Evolutionary conservation across 805 yeast species (phyloP).

Genomic region (Sugiyamaella valdiviana): DNA sequence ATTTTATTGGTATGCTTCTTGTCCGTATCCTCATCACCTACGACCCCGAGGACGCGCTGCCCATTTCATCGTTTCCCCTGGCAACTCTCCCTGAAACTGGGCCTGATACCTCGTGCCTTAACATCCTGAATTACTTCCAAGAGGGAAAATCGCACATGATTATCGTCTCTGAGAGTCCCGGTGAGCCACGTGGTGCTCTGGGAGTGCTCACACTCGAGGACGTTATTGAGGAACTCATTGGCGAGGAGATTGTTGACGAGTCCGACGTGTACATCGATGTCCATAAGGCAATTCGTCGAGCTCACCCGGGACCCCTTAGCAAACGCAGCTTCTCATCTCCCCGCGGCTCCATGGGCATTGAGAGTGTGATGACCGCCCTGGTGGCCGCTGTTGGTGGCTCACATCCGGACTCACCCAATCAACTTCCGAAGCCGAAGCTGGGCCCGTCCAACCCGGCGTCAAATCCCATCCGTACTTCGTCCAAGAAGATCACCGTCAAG

Average conservation of each 20-base stretch:
- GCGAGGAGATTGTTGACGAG: conserved; percentile 96
- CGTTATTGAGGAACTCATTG: conserved; percentile 96
- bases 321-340: conserved; percentile 9
- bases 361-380: conserved; percentile 6
- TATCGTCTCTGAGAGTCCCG: conserved; percentile 80
- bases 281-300: conserved; percentile 69
- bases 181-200: conserved; percentile 61
- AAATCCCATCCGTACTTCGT: conserved; percentile 58
- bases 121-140: conserved; percentile 91
- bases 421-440: conserved; percentile 22
- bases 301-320: conserved; percentile 35
- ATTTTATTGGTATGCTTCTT: conserved; percentile 90
- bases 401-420: neutral
- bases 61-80: conserved; percentile 87
- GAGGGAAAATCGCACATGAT: conserved; percentile 98
- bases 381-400: neutral
- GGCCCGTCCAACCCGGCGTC: conserved; percentile 62
- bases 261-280: conserved; percentile 90
- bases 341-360: conserved; percentile 8
- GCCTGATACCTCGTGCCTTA: conserved; percentile 85
- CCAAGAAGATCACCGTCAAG: conserved; percentile 62
- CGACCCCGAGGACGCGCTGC: conserved; percentile 93
- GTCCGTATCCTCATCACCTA: conserved; percentile 89
- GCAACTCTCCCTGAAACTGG: conserved; percentile 95
- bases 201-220: conserved; percentile 94